These are phyloP conservation scores for Pleoardoris graminearum DNA, from an alignment of 2,329 filamentous ascomycete genomes.

Conservation along the genomic window DNA sequence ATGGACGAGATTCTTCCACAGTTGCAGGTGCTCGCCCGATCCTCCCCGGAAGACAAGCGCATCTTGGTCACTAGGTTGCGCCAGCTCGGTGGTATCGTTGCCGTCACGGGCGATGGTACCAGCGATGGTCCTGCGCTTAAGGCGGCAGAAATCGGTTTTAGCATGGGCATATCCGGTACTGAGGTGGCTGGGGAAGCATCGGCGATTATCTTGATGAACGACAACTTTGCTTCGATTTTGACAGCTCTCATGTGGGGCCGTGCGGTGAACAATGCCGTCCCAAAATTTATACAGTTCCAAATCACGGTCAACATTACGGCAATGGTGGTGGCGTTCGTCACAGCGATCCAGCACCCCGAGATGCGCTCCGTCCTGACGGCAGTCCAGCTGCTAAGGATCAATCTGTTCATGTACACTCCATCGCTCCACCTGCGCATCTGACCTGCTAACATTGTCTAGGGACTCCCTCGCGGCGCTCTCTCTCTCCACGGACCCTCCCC, in stretches of 20 bases:
- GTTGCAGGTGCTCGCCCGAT: slow-evolving; percentile 72
- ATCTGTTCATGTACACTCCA: slow-evolving; percentile 61
- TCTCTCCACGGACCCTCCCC: slow-evolving; percentile 90
- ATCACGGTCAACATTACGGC: slow-evolving; percentile 73
- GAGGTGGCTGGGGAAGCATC: slow-evolving; percentile 82
- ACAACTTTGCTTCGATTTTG: slow-evolving; percentile 79
- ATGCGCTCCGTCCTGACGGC: slow-evolving; percentile 65
- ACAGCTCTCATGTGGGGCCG: slow-evolving; percentile 76
- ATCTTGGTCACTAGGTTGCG: slow-evolving; percentile 72
- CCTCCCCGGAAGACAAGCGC: slow-evolving; percentile 76
- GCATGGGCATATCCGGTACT: slow-evolving; percentile 79
- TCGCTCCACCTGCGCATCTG: not conserved
- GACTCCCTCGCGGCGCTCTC: slow-evolving; percentile 94
- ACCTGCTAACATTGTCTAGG: slow-evolving; percentile 8
- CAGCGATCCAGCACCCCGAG: slow-evolving; percentile 60
- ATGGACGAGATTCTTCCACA: slow-evolving; percentile 69
- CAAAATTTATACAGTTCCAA: slow-evolving; percentile 56
- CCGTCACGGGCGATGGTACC: slow-evolving; percentile 78
- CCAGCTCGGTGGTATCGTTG: slow-evolving; percentile 74
- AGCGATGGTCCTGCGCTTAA: slow-evolving; percentile 79
- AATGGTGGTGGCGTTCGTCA: slow-evolving; percentile 66
- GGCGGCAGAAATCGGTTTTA: slow-evolving; percentile 77
- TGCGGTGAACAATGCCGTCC: slow-evolving; percentile 40
- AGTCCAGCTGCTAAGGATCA: slow-evolving; percentile 70
- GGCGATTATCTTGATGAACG: slow-evolving; percentile 82